Evolutionary conservation across 2,329 filamentous ascomycete species (phyloP).

Genomic region (Fusarium nelsonii): DNA sequence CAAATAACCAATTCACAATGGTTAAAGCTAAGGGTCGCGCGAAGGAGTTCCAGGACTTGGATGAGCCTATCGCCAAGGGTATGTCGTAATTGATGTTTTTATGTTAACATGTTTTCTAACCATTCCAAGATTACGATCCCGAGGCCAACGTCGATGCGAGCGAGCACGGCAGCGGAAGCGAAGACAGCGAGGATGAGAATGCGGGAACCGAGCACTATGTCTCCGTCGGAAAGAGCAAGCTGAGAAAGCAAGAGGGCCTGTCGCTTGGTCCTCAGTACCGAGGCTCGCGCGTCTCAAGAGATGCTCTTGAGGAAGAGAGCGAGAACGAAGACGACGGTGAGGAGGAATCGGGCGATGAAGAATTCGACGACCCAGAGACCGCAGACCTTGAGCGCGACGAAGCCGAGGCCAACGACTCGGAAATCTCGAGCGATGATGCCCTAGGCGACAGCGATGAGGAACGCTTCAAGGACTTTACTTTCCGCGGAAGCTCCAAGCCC

Average conservation of each 20-base stretch:
- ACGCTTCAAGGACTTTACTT: slow-evolving; percentile 79
- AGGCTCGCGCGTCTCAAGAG: slow-evolving; percentile 79
- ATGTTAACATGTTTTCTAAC: slow-evolving; percentile 24
- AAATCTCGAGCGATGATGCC: slow-evolving; percentile 75
- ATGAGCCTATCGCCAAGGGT: slow-evolving; percentile 74
- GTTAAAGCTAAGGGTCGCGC: slow-evolving; percentile 65
- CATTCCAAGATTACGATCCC: slow-evolving; percentile 75
- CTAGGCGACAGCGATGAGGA: slow-evolving; percentile 89
- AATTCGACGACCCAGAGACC: slow-evolving; percentile 69
- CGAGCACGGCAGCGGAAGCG: slow-evolving; percentile 65
- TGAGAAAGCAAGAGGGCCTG: slow-evolving; percentile 78
- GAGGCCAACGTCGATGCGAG: slow-evolving; percentile 74
- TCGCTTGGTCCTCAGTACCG: slow-evolving; percentile 83
- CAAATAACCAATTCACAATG: slow-evolving; percentile 58
- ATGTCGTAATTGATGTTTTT: slow-evolving; percentile 22
- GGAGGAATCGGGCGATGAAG: slow-evolving; percentile 61
- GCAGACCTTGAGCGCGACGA: slow-evolving; percentile 67
- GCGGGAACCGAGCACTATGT: slow-evolving; percentile 89
- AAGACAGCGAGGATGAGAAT: slow-evolving; percentile 63
- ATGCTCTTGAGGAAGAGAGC: slow-evolving; percentile 70
- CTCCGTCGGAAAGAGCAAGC: slow-evolving; percentile 83
- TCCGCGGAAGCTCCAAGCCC: slow-evolving; percentile 69
- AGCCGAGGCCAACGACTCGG: slow-evolving; percentile 65
- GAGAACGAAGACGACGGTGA: slow-evolving; percentile 61
- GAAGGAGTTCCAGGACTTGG: slow-evolving; percentile 71